Evolutionary conservation across 148 eudicot genomes (phyloP).

Genomic region (Bassia scoparia): DNA sequence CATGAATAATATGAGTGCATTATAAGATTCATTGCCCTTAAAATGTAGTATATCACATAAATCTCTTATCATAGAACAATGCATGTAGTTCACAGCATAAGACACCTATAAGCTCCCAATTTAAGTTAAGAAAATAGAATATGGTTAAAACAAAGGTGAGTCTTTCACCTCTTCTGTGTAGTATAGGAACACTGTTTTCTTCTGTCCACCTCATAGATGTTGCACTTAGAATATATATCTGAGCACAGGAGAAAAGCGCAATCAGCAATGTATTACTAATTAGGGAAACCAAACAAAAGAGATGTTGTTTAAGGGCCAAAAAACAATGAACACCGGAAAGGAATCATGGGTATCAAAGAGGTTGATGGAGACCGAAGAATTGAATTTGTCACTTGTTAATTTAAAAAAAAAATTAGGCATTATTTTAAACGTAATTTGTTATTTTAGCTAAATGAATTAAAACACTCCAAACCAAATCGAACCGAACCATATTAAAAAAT

Average conservation of each 20-base stretch:
- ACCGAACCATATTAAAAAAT: too few relatives aligned
- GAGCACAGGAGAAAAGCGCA: conserved; percentile 16
- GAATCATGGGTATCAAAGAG: too few relatives aligned
- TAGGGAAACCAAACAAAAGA: not conserved
- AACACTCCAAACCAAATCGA: too few relatives aligned
- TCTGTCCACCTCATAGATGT: conserved; percentile 85
- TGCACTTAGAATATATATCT: conserved; percentile 91
- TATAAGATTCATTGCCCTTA: too few relatives aligned
- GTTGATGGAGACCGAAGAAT: too few relatives aligned
- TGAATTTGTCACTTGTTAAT: too few relatives aligned
- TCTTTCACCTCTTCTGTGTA: conserved; percentile 87
- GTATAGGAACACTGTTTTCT: conserved; percentile 66
- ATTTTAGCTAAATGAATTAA: too few relatives aligned
- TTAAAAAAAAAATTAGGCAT: too few relatives aligned
- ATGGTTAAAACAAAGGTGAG: not conserved
- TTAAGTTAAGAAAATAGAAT: not conserved
- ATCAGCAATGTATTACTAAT: not conserved
- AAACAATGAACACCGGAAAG: too few relatives aligned
- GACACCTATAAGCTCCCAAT: not conserved
- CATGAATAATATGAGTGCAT: not conserved
- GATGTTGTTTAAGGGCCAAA: not conserved
- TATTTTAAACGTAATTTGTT: too few relatives aligned
- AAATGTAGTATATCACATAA: too few relatives aligned
- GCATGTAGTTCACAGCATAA: too few relatives aligned
- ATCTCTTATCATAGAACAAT: not conserved